Percentiles rank a stretch among this genome's conserved stretches.
Conservation (phyloP, 768 basidiomycete genomes). For the Lyophyllum semitale region DNA sequence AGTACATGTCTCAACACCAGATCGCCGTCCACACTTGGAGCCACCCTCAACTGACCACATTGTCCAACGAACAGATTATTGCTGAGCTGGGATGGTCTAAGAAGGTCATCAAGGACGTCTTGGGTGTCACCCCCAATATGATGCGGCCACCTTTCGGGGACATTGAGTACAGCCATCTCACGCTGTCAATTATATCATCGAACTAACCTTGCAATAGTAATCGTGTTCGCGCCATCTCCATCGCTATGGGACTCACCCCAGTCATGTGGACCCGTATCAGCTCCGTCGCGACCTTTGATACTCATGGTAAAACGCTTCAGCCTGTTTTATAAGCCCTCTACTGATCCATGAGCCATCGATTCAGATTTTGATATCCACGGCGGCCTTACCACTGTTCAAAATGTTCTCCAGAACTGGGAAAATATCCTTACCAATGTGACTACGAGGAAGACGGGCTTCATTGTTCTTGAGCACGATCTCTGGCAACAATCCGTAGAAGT, state of each 20-base stretch:
- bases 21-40: slow-evolving; percentile 73
- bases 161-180: slow-evolving; percentile 54
- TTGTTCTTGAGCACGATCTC: slow-evolving; percentile 85
- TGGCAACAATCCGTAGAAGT: slow-evolving; percentile 85
- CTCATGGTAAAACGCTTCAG: slow-evolving; percentile 44
- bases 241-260: slow-evolving; percentile 80
- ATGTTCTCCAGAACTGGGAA: slow-evolving; percentile 74
- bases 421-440: slow-evolving; percentile 67
- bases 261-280: slow-evolving; percentile 84
- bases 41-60: slow-evolving; percentile 71
- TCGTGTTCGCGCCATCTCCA: slow-evolving; percentile 81
- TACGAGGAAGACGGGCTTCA: slow-evolving; percentile 72
- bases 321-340: background rate
- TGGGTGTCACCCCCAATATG: slow-evolving; percentile 75
- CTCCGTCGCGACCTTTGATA: slow-evolving; percentile 66
- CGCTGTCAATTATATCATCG: background rate
- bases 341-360: slow-evolving; percentile 13
- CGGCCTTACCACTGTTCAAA: slow-evolving; percentile 54
- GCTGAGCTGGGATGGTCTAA: slow-evolving; percentile 89
- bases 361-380: slow-evolving; percentile 81
- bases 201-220: slow-evolving; percentile 47
- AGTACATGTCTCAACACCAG: slow-evolving; percentile 82
- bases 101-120: slow-evolving; percentile 81
- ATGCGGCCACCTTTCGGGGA: slow-evolving; percentile 86
- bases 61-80: slow-evolving; percentile 79